phyloP scores from a whole-genome alignment of 2,329 filamentous ascomycete species.

The Paecilomyces niveus region DNA sequence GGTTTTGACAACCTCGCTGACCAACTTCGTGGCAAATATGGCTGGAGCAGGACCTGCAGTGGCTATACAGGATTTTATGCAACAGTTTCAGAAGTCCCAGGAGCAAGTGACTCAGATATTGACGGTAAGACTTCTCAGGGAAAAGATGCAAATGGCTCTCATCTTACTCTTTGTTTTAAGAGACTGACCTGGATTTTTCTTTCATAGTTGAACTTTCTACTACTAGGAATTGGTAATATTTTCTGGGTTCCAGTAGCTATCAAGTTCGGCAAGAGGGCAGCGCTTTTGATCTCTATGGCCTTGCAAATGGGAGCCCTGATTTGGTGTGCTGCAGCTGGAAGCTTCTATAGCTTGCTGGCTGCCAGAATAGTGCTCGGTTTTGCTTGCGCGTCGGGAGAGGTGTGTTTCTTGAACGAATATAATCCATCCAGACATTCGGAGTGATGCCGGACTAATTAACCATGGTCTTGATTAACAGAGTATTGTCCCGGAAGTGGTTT shows the following conservation, averaged over 20 bases:
- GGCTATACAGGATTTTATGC: background rate
- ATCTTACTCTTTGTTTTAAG: too few species aligned
- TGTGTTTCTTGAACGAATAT: background rate
- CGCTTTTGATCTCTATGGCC: background rate
- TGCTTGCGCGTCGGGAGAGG: background rate
- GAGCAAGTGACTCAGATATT: background rate
- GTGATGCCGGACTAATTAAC: background rate
- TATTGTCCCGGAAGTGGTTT: conserved; percentile 2
- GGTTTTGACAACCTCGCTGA: background rate
- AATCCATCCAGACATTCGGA: background rate
- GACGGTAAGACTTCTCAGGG: background rate
- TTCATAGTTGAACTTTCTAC: background rate
- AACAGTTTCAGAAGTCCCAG: background rate
- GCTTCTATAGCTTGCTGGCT: conserved; percentile 1
- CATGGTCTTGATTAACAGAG: background rate
- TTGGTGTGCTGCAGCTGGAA: background rate
- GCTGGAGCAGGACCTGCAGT: background rate
- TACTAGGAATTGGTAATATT: background rate
- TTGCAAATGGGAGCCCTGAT: background rate
- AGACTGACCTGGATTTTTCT: too few species aligned
- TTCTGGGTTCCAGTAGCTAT: background rate
- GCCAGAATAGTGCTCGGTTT: conserved; percentile 1
- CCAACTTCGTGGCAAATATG: background rate
- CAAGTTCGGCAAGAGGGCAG: background rate
- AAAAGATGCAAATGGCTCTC: too few species aligned